Evolutionary conservation across 768 basidiomycete species (phyloP).

Genomic region (Rhizopogon vulgaris): DNA sequence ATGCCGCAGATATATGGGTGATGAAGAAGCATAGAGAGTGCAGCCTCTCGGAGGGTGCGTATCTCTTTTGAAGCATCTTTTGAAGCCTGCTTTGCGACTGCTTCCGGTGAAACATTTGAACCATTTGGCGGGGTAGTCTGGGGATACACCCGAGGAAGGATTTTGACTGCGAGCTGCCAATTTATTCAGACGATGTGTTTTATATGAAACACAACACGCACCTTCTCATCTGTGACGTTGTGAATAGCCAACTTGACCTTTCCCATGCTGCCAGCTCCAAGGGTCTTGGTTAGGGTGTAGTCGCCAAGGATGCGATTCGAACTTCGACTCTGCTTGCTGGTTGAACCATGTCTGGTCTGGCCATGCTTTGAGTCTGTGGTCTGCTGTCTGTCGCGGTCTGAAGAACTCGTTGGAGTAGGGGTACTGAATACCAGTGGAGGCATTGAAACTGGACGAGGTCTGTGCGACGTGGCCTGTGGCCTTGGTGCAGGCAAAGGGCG

Average conservation of each 20-base stretch:
- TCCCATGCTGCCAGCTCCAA: constrained; percentile 98
- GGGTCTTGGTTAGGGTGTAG: constrained; percentile 93
- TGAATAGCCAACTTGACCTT: constrained; percentile 96
- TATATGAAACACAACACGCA: constrained; percentile 30
- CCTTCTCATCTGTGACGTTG: constrained; percentile 87
- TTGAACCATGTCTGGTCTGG: constrained; percentile 24
- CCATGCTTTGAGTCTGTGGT: constrained; percentile 23
- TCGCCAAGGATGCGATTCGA: constrained; percentile 72
- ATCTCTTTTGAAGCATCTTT: constrained; percentile 96
- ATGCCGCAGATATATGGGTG: constrained; percentile 99
- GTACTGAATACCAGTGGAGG: constrained; percentile 53
- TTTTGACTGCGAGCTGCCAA: constrained; percentile 92
- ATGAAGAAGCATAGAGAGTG: constrained; percentile 89
- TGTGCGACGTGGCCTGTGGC: constrained; percentile 18
- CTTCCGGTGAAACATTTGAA: constrained; percentile 41
- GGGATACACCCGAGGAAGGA: constrained; percentile 82
- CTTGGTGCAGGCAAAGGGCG: constrained; percentile 27
- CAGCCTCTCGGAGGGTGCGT: constrained; percentile 92
- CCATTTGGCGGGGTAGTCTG: constrained; percentile 45
- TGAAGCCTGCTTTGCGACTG: constrained; percentile 69
- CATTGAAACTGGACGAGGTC: constrained; percentile 68
- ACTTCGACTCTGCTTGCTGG: constrained; percentile 29
- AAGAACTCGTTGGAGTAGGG: constrained; percentile 24
- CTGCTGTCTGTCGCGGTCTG: constrained; percentile 25
- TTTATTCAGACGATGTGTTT: not conserved